Percentiles rank a stretch among this genome's conserved stretches.
Evolutionary conservation across 225 moss, liverwort and hornwort species (phyloP).

Genomic region (Polytrichum commune): DNA sequence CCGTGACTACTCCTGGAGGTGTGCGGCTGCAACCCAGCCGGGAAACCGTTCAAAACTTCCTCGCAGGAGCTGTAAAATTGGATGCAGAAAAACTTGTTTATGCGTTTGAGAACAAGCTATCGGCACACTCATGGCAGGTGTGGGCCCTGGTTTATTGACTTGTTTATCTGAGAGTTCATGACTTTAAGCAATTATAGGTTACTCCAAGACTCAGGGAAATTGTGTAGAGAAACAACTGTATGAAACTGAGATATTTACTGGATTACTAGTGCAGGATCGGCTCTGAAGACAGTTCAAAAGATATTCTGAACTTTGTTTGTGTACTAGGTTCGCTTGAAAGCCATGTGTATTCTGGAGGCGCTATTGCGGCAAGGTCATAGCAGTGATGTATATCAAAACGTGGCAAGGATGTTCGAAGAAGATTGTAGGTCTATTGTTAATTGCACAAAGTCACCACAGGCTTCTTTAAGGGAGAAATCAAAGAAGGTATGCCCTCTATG

Average conservation of each 20-base stretch:
- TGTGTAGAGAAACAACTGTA: no score
- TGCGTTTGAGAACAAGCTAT: conserved; percentile 73
- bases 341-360: conserved; percentile 77
- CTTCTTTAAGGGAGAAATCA: conserved; percentile 86
- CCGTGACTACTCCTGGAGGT: conserved; percentile 85
- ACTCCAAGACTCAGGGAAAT: no score
- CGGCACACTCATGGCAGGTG: conserved; percentile 96
- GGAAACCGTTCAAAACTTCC: conserved; percentile 78
- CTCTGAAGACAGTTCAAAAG: no score
- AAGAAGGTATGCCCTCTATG: conserved; percentile 63
- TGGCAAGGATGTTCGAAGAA: conserved; percentile 81
- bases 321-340: conserved; percentile 86
- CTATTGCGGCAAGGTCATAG: conserved; percentile 66
- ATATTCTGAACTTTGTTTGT: conserved; percentile 4
- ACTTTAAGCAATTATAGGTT: no score
- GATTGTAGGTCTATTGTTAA: conserved; percentile 69
- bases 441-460: conserved; percentile 83
- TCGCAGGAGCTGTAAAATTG: conserved; percentile 60
- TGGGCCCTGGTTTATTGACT: conserved; percentile 1
- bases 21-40: conserved; percentile 87
- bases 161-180: neutral
- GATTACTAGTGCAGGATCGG: neutral
- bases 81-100: conserved; percentile 76
- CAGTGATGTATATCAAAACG: conserved; percentile 58
- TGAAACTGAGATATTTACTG: no score